Base-by-base conservation (phyloP, 2,329 filamentous ascomycete species). In the Hymenoscyphus fraxineus region DNA sequence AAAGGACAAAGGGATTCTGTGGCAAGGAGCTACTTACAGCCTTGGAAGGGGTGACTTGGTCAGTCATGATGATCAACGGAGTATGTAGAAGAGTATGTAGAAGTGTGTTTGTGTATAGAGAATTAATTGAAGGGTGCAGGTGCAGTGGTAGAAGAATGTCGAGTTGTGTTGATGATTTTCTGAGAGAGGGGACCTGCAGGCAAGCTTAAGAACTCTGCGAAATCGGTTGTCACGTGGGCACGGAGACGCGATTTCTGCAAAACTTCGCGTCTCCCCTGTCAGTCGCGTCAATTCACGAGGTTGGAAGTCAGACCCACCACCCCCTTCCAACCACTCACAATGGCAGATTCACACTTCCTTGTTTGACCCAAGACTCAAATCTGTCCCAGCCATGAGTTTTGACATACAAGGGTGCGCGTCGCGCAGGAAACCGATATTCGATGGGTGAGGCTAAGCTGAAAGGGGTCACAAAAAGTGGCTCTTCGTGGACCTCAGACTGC, bases 31-130 rank as follows among this genome's bases (percentile, higher is more conserved):
- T 75, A 76, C 83, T 71, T 81, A 90, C 88, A 82, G 87, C 85
- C 80, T 91, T 91, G 64, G 88, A 90, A 68, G 88, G 88, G 73
- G 88, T 90, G 75, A 91, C 82, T 77, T 94, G 83, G 68, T 89
- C 81, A 78, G 91, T 85, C 92, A 96, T 95, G 64, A 63, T 72
- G 70, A 66, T 68, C 68, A 65, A 67, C 69, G 32, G 64, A 63
- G 59, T 27, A 60, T 61, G 58, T 55, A 62, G 60, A 63, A 65
- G 64, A 63, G 59, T 27, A 60, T 61, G 58, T 55, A 62, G 60
- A 63, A 65, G 64, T 65, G 69, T 61, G 60, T 63, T 58, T 65
- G 62, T 66, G 62, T 64, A 39, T 22, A 31, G 38, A 41, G 9
- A 5, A 38, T 59, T 39, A 57, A 65, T 62, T 62, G 63, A 59